A percentile compares a stretch with the other conserved stretches of the same genome.
phyloP scores from a whole-genome alignment of 2,329 filamentous ascomycete species.

The Colletotrichum euphorbiae region DNA sequence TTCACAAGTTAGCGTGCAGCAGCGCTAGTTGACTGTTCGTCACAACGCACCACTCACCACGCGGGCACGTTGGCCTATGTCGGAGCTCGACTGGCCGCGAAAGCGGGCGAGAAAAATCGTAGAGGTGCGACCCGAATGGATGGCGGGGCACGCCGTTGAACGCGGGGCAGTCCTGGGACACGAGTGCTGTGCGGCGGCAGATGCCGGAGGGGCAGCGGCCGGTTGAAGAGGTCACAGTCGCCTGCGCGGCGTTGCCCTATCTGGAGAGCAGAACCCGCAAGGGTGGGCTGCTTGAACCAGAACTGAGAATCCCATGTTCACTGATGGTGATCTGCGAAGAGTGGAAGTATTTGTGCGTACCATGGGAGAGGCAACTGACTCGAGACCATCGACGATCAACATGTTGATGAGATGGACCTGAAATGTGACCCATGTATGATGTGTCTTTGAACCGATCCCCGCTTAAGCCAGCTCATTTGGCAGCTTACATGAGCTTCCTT shows the following conservation, averaged over 20 bases:
- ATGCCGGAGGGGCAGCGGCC: conserved; percentile 32
- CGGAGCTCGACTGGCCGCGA: conserved; percentile 38
- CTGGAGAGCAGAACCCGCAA: conserved; percentile 12
- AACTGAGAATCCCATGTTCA: conserved; percentile 2
- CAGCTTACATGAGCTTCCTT: no score
- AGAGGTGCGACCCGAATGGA: conserved; percentile 19
- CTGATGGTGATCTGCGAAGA: neutral
- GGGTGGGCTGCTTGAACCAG: neutral
- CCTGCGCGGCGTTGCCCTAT: conserved; percentile 31
- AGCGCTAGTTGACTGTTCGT: conserved; percentile 26
- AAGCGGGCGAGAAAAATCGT: conserved; percentile 11
- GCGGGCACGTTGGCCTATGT: conserved; percentile 41
- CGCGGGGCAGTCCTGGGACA: conserved; percentile 38
- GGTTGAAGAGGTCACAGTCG: neutral
- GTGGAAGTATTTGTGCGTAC: no score
- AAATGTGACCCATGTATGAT: no score
- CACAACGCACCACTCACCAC: conserved; percentile 19
- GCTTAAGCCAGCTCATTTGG: no score
- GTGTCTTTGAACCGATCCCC: no score
- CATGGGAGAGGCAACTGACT: no score
- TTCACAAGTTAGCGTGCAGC: conserved; percentile 7
- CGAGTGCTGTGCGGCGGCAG: conserved; percentile 25
- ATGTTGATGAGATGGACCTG: no score
- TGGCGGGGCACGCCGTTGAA: conserved; percentile 42
- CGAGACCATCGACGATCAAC: no score